phyloP scores from a whole-genome alignment of 139 green algal species.

The Parachlorella kessleri region DNA sequence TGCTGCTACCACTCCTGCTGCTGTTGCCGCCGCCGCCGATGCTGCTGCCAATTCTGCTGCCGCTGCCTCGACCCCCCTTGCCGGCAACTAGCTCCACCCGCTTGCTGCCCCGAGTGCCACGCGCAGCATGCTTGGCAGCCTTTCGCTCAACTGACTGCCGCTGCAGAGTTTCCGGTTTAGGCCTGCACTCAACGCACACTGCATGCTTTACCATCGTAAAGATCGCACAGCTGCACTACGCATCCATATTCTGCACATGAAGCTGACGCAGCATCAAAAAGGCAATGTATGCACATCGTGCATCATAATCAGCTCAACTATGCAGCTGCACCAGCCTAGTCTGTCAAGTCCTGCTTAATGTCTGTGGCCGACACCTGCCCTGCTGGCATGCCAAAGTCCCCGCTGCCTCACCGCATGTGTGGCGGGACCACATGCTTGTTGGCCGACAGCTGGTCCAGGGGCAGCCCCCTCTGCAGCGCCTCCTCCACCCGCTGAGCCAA shows the following conservation, averaged over 20 bases:
- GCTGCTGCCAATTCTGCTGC: neutral
- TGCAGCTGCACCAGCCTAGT: neutral
- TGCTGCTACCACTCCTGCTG: constrained; percentile 9
- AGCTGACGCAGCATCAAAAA: neutral
- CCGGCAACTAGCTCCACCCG: constrained; percentile 25
- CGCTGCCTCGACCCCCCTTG: constrained; percentile 5
- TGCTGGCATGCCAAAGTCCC: neutral
- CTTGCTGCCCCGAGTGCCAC: constrained; percentile 40
- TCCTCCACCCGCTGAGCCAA: constrained; percentile 80
- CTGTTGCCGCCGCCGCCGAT: neutral
- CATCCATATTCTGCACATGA: neutral
- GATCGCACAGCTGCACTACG: neutral
- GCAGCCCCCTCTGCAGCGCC: constrained; percentile 64
- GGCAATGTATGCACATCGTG: neutral
- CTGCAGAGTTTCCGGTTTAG: constrained; percentile 51
- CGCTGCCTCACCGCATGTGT: constrained; percentile 44
- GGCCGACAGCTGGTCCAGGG: constrained; percentile 74
- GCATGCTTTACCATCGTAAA: no score
- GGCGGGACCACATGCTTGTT: constrained; percentile 57
- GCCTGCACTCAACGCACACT: constrained; percentile 28
- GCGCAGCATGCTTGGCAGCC: constrained; percentile 20
- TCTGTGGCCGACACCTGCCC: neutral
- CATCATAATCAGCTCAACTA: no score
- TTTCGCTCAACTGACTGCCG: constrained; percentile 24
- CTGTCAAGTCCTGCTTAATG: neutral